A percentile compares a stretch with the other conserved stretches of the same genome.
Conservation (phyloP, 345 rosid genomes). For the Adansonia digitata region DNA sequence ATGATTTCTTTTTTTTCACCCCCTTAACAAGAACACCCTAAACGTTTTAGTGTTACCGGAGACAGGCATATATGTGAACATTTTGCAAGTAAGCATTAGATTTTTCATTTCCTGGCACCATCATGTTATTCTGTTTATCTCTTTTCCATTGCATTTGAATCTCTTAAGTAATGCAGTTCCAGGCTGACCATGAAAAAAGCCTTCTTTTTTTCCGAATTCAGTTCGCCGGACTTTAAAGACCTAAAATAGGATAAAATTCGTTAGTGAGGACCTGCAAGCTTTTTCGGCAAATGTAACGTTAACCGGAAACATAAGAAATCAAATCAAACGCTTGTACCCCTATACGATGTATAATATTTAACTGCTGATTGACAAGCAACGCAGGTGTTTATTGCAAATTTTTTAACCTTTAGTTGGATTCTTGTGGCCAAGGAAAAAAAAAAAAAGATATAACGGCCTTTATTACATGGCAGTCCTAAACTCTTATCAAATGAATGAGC, state of each 20-base stretch:
- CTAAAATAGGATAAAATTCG: too few relatives aligned
- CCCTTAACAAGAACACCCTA: neutral
- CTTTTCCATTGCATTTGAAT: neutral
- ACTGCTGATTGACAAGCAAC: neutral
- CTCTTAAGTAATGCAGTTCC: neutral
- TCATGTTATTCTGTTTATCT: neutral
- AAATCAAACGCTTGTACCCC: neutral
- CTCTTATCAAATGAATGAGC: slow-evolving; percentile 3
- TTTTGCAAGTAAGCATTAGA: neutral
- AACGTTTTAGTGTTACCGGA: neutral
- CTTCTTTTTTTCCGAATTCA: too few relatives aligned
- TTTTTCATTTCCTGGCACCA: neutral
- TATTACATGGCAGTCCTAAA: slow-evolving; percentile 1
- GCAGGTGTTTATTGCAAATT: neutral
- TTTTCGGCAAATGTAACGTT: too few relatives aligned
- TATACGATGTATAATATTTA: too few relatives aligned
- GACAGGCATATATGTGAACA: neutral
- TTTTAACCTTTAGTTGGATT: neutral
- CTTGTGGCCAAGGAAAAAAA: neutral
- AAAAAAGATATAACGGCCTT: neutral
- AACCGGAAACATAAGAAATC: neutral
- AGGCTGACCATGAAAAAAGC: too few relatives aligned
- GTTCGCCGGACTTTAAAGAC: too few relatives aligned
- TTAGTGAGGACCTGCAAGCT: too few relatives aligned
- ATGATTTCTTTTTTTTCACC: slow-evolving; percentile 17